Evolutionary conservation across 108 stramenopile genomes (phyloP).

Genomic region (Skeletonema menzelii): DNA sequence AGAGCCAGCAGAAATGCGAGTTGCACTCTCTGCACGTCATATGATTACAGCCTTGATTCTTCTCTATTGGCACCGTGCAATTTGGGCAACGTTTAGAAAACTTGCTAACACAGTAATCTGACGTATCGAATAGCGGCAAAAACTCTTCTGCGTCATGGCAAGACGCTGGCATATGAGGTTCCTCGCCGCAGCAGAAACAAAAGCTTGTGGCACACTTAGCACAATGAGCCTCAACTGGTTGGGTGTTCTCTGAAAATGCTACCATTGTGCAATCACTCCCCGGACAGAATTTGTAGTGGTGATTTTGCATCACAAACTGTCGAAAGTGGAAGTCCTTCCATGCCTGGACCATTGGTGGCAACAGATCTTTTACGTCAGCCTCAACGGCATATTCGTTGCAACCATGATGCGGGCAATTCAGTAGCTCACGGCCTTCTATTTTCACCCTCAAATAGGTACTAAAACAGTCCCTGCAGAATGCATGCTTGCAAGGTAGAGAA

Average conservation of each 20-base stretch:
- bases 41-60: constrained; percentile 60
- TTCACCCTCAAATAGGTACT: neutral
- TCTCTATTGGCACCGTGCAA: constrained; percentile 27
- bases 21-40: constrained; percentile 53
- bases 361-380: neutral
- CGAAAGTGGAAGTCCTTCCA: neutral
- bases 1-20: constrained; percentile 57
- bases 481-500: neutral
- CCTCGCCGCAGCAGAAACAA: neutral
- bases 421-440: neutral
- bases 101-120: neutral
- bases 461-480: neutral
- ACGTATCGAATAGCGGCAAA: neutral
- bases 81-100: neutral
- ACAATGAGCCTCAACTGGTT: neutral
- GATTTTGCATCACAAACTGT: neutral
- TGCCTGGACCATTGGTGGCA: neutral
- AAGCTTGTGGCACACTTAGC: neutral
- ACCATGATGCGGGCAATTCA: neutral
- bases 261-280: neutral
- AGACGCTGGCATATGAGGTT: neutral
- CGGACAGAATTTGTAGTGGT: neutral
- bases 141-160: neutral
- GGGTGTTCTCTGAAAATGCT: neutral
- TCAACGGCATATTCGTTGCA: neutral